phyloP scores from a whole-genome alignment of 2,329 filamentous ascomycete genomes.

The Fusarium sp. region DNA sequence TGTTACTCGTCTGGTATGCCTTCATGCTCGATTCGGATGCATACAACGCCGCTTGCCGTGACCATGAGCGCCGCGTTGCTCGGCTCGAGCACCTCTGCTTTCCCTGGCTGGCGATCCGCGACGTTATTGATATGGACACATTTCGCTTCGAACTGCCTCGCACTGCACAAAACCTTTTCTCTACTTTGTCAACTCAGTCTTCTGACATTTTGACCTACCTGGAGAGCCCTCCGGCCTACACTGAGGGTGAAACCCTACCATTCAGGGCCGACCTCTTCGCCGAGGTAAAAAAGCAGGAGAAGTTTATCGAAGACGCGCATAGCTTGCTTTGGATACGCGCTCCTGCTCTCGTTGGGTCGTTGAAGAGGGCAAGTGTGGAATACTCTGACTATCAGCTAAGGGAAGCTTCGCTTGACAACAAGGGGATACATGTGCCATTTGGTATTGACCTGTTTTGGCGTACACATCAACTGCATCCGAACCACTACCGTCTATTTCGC shows the following conservation, averaged over 20 bases:
- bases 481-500: conserved; percentile 14
- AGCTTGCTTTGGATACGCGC: conserved; percentile 24
- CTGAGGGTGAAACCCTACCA: not conserved
- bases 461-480: conserved; percentile 18
- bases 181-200: conserved; percentile 19
- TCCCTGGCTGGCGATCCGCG: conserved; percentile 29
- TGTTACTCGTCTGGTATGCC: conserved; percentile 28
- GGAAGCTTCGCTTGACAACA: not conserved
- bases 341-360: conserved; percentile 9
- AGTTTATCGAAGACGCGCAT: conserved; percentile 14
- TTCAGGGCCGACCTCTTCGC: conserved; percentile 16
- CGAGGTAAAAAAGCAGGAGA: conserved; percentile 18
- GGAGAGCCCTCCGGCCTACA: conserved; percentile 20
- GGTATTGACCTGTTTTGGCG: conserved; percentile 17
- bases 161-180: conserved; percentile 24
- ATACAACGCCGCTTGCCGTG: conserved; percentile 13
- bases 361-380: conserved; percentile 7
- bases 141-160: conserved; percentile 17
- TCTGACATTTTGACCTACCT: conserved; percentile 27
- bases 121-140: conserved; percentile 23
- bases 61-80: not conserved
- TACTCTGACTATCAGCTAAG: conserved; percentile 14
- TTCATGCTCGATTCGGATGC: conserved; percentile 13
- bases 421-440: not conserved
- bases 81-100: conserved; percentile 25